Conservation (phyloP, 2,329 filamentous ascomycete species). For the Diaporthe australafricana region DNA sequence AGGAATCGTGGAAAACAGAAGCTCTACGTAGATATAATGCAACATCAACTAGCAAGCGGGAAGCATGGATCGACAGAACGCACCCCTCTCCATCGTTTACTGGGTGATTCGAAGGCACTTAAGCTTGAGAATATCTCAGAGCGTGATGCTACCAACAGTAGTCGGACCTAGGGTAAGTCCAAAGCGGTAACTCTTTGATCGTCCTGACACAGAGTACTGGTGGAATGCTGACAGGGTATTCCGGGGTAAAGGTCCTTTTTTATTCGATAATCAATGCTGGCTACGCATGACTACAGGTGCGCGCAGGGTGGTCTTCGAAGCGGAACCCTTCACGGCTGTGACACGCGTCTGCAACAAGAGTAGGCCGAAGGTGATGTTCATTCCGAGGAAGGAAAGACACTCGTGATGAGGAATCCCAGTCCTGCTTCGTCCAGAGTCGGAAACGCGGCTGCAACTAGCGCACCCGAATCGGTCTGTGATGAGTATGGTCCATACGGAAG, state of each 20-base stretch:
- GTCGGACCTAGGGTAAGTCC: too few species aligned
- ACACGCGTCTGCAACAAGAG: neutral
- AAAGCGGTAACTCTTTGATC: neutral
- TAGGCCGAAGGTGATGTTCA: neutral
- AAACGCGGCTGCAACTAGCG: neutral
- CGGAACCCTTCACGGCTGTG: neutral
- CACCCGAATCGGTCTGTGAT: neutral
- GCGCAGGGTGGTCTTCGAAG: neutral
- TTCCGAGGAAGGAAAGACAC: neutral
- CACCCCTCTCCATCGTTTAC: too few species aligned
- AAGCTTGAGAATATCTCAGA: too few species aligned
- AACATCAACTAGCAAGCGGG: neutral
- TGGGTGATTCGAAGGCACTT: too few species aligned
- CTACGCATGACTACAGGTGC: neutral
- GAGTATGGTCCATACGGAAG: neutral
- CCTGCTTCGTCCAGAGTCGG: neutral
- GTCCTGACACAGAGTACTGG: neutral
- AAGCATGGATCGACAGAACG: too few species aligned
- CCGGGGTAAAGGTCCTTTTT: neutral
- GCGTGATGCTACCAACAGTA: neutral
- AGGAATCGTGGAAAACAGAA: too few species aligned
- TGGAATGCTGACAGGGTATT: neutral
- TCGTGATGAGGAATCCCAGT: neutral
- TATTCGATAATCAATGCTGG: neutral
- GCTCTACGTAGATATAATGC: too few species aligned